These are phyloP conservation scores for Lactarius sp. DNA, from an alignment of 768 basidiomycete genomes.

Conservation along the genomic window DNA sequence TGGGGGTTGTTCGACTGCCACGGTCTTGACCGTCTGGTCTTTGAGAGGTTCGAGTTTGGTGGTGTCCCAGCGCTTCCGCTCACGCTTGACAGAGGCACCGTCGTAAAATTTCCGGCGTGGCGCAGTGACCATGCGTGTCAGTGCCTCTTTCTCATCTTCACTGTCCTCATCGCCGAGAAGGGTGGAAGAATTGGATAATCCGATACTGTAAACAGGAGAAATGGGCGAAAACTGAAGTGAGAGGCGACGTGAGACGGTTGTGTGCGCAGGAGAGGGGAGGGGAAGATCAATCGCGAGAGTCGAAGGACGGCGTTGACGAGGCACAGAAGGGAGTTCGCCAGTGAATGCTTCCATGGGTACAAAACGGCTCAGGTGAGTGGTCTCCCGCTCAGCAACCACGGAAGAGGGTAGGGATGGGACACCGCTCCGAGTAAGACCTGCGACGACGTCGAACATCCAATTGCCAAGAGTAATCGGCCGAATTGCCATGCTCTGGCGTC, in stretches of 20 bases:
- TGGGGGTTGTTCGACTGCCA: slow-evolving; percentile 21
- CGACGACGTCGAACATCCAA: slow-evolving; percentile 82
- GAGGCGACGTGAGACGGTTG: slow-evolving; percentile 36
- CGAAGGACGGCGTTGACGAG: slow-evolving; percentile 35
- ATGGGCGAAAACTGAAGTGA: slow-evolving; percentile 68
- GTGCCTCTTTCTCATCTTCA: slow-evolving; percentile 40
- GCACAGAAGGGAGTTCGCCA: slow-evolving; percentile 12
- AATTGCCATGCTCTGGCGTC: slow-evolving; percentile 44
- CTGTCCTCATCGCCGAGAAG: slow-evolving; percentile 38
- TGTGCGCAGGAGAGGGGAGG: slow-evolving; percentile 35
- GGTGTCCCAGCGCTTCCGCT: slow-evolving; percentile 34
- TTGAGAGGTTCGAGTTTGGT: slow-evolving; percentile 25
- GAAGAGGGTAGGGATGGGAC: slow-evolving; percentile 29
- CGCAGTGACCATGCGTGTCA: slow-evolving; percentile 26
- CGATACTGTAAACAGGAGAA: slow-evolving; percentile 27
- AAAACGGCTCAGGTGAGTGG: slow-evolving; percentile 35
- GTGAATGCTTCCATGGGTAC: slow-evolving; percentile 35
- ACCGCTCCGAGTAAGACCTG: slow-evolving; percentile 49
- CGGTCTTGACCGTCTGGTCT: slow-evolving; percentile 28
- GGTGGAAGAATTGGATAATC: slow-evolving; percentile 30
- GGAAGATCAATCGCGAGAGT: slow-evolving; percentile 39
- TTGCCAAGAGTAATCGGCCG: slow-evolving; percentile 62
- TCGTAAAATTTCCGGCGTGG: slow-evolving; percentile 17
- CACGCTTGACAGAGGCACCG: slow-evolving; percentile 28
- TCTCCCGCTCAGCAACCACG: slow-evolving; percentile 28